Percentiles rank a stretch among this genome's conserved stretches.
phyloP scores from a whole-genome alignment of 2,329 filamentous ascomycete species.

The Neoarthrinium moseri region DNA sequence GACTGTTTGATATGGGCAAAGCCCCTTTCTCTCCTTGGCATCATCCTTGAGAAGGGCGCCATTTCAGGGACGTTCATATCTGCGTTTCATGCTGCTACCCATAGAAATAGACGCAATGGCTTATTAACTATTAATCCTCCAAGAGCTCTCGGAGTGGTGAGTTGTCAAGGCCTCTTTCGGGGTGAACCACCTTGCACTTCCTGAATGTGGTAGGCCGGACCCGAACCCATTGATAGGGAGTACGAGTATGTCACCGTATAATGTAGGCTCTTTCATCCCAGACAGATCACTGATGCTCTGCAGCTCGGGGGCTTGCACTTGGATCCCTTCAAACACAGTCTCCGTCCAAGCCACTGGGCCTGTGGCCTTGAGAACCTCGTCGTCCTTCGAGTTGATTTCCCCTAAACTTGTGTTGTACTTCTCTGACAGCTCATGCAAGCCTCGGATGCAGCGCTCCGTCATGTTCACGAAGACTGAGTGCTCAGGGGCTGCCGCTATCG shows the following conservation, averaged over 20 bases:
- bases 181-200: neutral
- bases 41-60: too few relatives aligned
- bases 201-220: slow-evolving; percentile 2
- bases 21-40: too few relatives aligned
- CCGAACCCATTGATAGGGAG: slow-evolving; percentile 9
- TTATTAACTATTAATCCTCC: too few relatives aligned
- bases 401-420: neutral
- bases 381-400: neutral
- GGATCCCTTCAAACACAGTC: slow-evolving; percentile 4
- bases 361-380: slow-evolving; percentile 10
- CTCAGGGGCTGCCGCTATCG: slow-evolving; percentile 7
- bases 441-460: slow-evolving; percentile 1
- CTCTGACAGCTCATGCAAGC: neutral
- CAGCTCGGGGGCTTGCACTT: slow-evolving; percentile 1
- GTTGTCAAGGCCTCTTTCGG: neutral
- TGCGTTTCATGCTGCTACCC: too few relatives aligned
- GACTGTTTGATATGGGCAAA: too few relatives aligned
- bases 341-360: slow-evolving; percentile 10
- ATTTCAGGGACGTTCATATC: too few relatives aligned
- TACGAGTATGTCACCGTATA: slow-evolving; percentile 8
- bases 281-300: slow-evolving; percentile 1
- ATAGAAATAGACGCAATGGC: too few relatives aligned
- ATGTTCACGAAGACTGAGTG: slow-evolving; percentile 6
- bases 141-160: neutral
- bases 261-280: slow-evolving; percentile 6